Percentiles rank a stretch among this genome's conserved stretches.
These are phyloP conservation scores for Colletotrichum navitas DNA, from an alignment of 2,329 filamentous ascomycete genomes.

Conservation along the genomic window DNA sequence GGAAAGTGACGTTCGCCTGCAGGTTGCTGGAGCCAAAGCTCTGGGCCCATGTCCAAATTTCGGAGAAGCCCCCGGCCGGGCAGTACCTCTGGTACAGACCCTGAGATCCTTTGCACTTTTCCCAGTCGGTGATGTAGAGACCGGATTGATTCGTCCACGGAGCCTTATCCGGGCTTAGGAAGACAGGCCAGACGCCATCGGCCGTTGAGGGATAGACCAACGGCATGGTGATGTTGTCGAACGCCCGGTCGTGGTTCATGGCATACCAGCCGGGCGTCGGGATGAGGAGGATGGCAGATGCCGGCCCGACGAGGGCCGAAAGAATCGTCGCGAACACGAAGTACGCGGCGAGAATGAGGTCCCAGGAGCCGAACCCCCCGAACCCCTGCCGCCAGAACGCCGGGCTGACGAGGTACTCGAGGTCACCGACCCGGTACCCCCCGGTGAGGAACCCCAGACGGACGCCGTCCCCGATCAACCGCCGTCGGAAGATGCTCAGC, in stretches of 20 bases:
- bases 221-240: slow-evolving; percentile 1
- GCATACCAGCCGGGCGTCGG: slow-evolving; percentile 27
- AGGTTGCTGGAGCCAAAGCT: neutral
- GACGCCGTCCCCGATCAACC: slow-evolving; percentile 22
- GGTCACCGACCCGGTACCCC: slow-evolving; percentile 33
- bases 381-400: slow-evolving; percentile 18
- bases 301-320: slow-evolving; percentile 32
- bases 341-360: neutral
- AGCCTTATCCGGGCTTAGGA: neutral
- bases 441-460: slow-evolving; percentile 35
- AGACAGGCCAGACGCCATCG: neutral
- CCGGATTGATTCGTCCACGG: neutral
- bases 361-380: neutral
- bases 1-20: neutral
- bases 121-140: neutral
- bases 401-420: slow-evolving; percentile 24
- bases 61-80: slow-evolving; percentile 8
- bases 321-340: slow-evolving; percentile 28
- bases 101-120: neutral
- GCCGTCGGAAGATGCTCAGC: slow-evolving; percentile 14
- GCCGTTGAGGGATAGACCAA: neutral
- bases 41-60: slow-evolving; percentile 3
- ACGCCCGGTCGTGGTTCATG: neutral
- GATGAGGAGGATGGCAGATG: slow-evolving; percentile 37
- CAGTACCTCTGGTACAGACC: neutral